Evolutionary conservation across 2,329 filamentous ascomycete species (phyloP), one percentile per base, ranked within the genome.

Genomic region (Chrysoporthe puriensis): DNA sequence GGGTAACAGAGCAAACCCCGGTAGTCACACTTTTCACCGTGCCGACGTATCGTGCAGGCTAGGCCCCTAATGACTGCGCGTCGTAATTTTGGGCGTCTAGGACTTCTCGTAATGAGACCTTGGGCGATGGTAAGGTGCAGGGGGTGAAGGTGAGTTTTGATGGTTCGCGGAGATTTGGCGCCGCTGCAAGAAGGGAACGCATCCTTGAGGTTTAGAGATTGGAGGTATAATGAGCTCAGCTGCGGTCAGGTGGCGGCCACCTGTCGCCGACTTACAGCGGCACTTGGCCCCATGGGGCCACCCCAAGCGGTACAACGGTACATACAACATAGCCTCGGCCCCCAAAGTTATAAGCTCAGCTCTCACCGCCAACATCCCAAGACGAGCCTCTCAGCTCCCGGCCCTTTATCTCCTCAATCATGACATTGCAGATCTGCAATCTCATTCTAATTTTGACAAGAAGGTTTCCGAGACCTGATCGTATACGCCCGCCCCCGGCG

Each of bases 101-200:
- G 57, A 26, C 8, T 7, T 44, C 11, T 3, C 16, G 3, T 7
- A 21, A 44, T 16, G 32, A 26, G 16, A 16, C 26, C 43, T 59
- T 36, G 6, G 14, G n/a, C n/a, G 8, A 48, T 13, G 46, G 18
- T 40, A 58, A 43, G 7, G 21, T n/a, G 50, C 34, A 44, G 42
- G 52, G 62, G 57, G 43, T 26, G 70, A 48, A 8, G 59, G 67
- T 63, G 32, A 11, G 54, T 46, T 58, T 26, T 42, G 18, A 36
- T 54, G 34, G 46, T 54, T 54, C 44, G 18, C 46, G 46, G 46
- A 62, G 36, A 50, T 54, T 62, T 52, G 61, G 34, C 32, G 61
- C 9, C 32, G 61, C 43, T 43, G 63, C 32, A 1, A 14, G 52
- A 63, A 42, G 61, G 32, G 34, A 36, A 13, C 7, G 59, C 26